Percentiles rank a stretch among this genome's conserved stretches.
Evolutionary conservation across 2,329 filamentous ascomycete genomes (phyloP).

Genomic region (Phaeomoniella chlamydospora): DNA sequence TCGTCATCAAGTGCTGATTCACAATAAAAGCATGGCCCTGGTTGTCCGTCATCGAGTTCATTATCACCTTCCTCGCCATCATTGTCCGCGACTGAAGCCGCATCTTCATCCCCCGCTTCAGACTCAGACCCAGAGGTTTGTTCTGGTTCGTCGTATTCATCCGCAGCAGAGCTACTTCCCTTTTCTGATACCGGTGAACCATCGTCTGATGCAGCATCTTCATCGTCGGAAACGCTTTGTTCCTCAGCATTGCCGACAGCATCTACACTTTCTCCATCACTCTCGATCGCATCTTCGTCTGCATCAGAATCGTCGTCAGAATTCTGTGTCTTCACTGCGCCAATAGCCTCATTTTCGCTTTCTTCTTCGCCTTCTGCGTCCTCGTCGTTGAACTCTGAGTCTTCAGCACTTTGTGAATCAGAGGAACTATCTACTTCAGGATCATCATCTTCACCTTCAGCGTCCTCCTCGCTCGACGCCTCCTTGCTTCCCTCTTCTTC

Average conservation of each 20-base stretch:
- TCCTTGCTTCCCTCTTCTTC: constrained; percentile 18
- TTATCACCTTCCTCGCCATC: background rate
- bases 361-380: constrained; percentile 23
- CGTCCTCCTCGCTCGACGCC: constrained; percentile 7
- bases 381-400: constrained; percentile 4
- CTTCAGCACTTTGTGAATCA: constrained; percentile 11
- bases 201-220: constrained; percentile 26
- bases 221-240: constrained; percentile 13
- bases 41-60: background rate
- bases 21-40: too few relatives aligned
- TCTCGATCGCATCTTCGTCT: too few relatives aligned
- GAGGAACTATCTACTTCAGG: constrained; percentile 13
- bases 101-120: constrained; percentile 37
- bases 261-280: too few relatives aligned
- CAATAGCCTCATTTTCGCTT: constrained; percentile 25
- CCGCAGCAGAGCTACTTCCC: constrained; percentile 21
- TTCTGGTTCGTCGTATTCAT: constrained; percentile 35
- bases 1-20: too few relatives aligned
- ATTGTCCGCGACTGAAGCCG: constrained; percentile 18
- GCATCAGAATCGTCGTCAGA: constrained; percentile 23
- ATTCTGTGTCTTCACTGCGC: constrained; percentile 19
- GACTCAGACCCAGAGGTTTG: constrained; percentile 29
- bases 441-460: constrained; percentile 21
- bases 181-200: constrained; percentile 22
- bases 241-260: constrained; percentile 17